Evolutionary conservation across 352 stramenopile species (phyloP).

Genomic region (Phytophthora foliorum): DNA sequence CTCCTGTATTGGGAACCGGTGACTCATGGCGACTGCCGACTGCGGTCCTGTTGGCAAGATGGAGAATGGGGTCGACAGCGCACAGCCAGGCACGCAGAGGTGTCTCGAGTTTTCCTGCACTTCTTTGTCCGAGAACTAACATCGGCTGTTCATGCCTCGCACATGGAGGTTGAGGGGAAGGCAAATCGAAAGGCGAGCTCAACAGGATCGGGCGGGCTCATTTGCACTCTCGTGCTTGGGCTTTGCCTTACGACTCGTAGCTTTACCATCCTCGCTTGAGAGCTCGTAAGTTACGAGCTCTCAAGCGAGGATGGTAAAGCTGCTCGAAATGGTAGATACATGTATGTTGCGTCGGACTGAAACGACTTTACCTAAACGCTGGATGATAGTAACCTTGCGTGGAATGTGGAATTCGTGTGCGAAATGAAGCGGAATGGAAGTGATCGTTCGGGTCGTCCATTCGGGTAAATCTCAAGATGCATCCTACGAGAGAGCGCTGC

Average conservation of each 20-base stretch:
- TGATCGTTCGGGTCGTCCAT: constrained; percentile 22
- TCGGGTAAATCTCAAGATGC: constrained; percentile 33
- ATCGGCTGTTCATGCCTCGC: constrained; percentile 21
- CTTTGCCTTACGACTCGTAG: too few species aligned
- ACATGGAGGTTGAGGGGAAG: constrained; percentile 2
- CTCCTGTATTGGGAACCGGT: constrained; percentile 50
- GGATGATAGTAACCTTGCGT: too few species aligned
- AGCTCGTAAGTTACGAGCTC: too few species aligned
- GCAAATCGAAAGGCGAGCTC: constrained; percentile 31
- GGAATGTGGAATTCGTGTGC: constrained; percentile 1
- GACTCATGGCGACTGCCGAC: constrained; percentile 38
- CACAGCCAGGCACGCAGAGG: constrained; percentile 16
- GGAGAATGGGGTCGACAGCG: constrained; percentile 30
- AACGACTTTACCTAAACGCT: background rate
- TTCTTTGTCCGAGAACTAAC: constrained; percentile 41
- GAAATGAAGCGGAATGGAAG: too few species aligned
- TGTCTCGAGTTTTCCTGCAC: constrained; percentile 20
- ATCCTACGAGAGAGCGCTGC: constrained; percentile 25
- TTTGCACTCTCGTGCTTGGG: constrained; percentile 3
- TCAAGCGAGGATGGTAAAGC: constrained; percentile 16
- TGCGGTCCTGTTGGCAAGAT: constrained; percentile 31
- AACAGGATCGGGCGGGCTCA: constrained; percentile 27
- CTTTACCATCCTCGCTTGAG: too few species aligned
- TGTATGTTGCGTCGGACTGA: constrained; percentile 6
- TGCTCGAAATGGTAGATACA: constrained; percentile 1